Conservation (phyloP, 768 basidiomycete genomes). For the Boletus sp. region DNA sequence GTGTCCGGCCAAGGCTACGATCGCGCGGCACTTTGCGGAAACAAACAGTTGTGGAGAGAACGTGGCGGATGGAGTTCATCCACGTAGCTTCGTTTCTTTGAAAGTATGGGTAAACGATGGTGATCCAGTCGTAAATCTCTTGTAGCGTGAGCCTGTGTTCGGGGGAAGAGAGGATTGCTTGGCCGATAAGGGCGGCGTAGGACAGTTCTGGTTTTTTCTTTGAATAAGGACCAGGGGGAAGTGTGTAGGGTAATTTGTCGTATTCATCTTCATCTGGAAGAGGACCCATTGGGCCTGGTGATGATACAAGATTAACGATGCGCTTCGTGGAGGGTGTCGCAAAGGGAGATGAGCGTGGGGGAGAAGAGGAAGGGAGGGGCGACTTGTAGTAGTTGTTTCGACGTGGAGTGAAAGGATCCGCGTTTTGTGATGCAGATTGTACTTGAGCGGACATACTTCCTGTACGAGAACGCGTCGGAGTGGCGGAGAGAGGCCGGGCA, state of each 20-base stretch:
- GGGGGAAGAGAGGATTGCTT: constrained; percentile 83
- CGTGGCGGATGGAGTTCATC: constrained; percentile 99
- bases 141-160: constrained; percentile 85
- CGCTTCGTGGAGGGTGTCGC: constrained; percentile 58
- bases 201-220: constrained; percentile 78
- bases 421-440: constrained; percentile 32
- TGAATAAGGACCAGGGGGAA: constrained; percentile 85
- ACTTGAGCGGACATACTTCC: constrained; percentile 29
- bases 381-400: constrained; percentile 41
- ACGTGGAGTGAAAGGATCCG: constrained; percentile 51
- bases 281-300: constrained; percentile 73
- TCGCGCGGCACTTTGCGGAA: constrained; percentile 85
- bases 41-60: constrained; percentile 85
- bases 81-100: constrained; percentile 91
- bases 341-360: constrained; percentile 54
- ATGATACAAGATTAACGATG: constrained; percentile 75
- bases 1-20: constrained; percentile 72
- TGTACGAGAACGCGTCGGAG: constrained; percentile 36
- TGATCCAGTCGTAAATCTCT: constrained; percentile 96
- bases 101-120: constrained; percentile 89
- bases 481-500: constrained; percentile 44
- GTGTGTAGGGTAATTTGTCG: constrained; percentile 63
- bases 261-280: constrained; percentile 63
- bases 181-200: constrained; percentile 94
- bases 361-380: constrained; percentile 60